Percentiles rank a stretch among this genome's conserved stretches.
Conservation (phyloP, 2,329 filamentous ascomycete species). For the Fusarium chuoi region DNA sequence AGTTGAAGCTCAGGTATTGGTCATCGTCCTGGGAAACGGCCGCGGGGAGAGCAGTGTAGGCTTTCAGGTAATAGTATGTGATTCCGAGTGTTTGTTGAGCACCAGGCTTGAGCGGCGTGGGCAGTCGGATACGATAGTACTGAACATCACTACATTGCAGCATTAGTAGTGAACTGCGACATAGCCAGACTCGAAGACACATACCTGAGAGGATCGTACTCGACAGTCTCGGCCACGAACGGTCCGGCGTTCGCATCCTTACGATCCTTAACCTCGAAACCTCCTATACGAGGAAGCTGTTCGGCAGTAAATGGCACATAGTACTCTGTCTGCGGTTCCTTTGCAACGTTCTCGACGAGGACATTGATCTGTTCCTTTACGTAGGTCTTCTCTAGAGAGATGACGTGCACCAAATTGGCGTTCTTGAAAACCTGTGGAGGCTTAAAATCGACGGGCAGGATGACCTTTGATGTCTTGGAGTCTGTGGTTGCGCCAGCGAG, state of each 20-base stretch:
- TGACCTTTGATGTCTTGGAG: conserved; percentile 66
- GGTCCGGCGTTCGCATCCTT: conserved; percentile 75
- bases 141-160: conserved; percentile 69
- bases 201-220: conserved; percentile 69
- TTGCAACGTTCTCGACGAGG: conserved; percentile 88
- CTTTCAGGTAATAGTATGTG: conserved; percentile 81
- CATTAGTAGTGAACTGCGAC: conserved; percentile 21
- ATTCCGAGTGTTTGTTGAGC: conserved; percentile 88
- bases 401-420: conserved; percentile 86
- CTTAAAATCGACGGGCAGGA: conserved; percentile 75
- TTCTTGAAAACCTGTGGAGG: conserved; percentile 95
- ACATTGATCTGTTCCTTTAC: conserved; percentile 92
- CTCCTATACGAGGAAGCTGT: conserved; percentile 81
- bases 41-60: conserved; percentile 83
- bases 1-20: conserved; percentile 87
- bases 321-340: conserved; percentile 85
- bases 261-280: conserved; percentile 91
- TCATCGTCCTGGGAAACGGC: conserved; percentile 84
- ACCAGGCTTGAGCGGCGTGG: conserved; percentile 77
- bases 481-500: conserved; percentile 52
- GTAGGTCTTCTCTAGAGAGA: conserved; percentile 94
- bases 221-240: conserved; percentile 76
- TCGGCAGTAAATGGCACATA: conserved; percentile 86
- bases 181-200: conserved; percentile 31
- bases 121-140: conserved; percentile 86